Conservation (phyloP, 345 rosid genomes). For the Syzygium aqueum region DNA sequence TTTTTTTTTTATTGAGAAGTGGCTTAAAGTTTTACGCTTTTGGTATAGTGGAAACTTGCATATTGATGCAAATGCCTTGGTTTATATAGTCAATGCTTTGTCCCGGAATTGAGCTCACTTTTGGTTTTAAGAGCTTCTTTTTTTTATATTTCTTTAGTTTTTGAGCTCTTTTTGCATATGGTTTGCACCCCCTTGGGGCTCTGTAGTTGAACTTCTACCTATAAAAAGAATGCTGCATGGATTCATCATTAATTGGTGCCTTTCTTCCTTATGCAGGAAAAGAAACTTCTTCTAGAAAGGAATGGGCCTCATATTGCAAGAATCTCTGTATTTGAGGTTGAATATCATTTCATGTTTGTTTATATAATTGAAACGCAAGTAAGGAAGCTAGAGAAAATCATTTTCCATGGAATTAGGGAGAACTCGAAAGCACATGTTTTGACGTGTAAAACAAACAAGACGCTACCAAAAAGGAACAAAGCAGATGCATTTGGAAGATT, state of each 20-base stretch:
- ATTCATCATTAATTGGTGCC: background rate
- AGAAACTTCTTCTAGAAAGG: slow-evolving; percentile 79
- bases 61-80: background rate
- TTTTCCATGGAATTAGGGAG: background rate
- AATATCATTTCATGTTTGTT: background rate
- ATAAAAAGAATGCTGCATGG: background rate
- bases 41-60: background rate
- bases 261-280: slow-evolving; percentile 47
- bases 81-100: background rate
- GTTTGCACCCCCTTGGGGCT: background rate
- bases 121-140: background rate
- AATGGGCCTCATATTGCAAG: slow-evolving; percentile 79
- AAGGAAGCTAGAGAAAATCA: background rate
- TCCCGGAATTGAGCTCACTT: background rate
- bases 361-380: background rate
- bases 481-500: background rate
- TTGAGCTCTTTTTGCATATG: background rate
- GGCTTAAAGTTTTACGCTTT: background rate
- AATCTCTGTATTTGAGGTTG: slow-evolving; percentile 81
- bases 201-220: background rate
- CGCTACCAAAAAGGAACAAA: background rate
- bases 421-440: background rate
- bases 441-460: background rate
- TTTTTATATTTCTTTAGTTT: background rate
- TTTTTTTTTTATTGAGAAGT: background rate